Evolutionary conservation across 495 filamentous ascomycete species (phyloP).

Genomic region (Annulohypoxylon maeteangense): DNA sequence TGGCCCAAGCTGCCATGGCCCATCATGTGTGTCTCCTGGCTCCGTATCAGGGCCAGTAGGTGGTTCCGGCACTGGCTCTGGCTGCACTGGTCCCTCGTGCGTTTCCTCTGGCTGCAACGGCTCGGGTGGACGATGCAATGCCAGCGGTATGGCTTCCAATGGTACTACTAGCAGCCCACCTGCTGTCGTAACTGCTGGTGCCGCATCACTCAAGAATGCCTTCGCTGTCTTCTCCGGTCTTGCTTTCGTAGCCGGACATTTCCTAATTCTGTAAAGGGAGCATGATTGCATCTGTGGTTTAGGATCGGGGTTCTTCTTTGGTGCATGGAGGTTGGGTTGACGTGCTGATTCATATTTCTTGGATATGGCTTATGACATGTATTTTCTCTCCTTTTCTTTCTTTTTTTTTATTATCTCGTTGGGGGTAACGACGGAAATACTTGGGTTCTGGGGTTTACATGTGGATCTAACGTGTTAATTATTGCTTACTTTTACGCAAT

Average conservation of each 20-base stretch:
- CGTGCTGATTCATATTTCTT: conserved; percentile 18
- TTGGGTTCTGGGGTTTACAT: conserved; percentile 1
- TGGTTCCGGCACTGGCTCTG: conserved; percentile 5
- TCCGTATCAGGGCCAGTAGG: not conserved
- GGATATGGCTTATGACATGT: conserved; percentile 27
- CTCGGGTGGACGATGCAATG: not conserved
- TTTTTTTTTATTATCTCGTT: not conserved
- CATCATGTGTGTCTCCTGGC: not conserved
- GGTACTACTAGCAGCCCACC: conserved; percentile 18
- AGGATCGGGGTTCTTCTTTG: not conserved
- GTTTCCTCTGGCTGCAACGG: conserved; percentile 2
- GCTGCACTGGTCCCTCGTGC: not conserved
- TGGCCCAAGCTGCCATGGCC: not conserved
- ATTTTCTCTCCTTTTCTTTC: not conserved
- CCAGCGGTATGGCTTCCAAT: conserved; percentile 12
- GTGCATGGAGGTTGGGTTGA: not conserved
- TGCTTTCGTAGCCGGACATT: conserved; percentile 41
- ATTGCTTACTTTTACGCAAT: not conserved
- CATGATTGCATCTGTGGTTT: not conserved
- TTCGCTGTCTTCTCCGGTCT: conserved; percentile 41
- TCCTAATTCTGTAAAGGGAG: conserved; percentile 42
- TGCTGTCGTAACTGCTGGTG: conserved; percentile 40
- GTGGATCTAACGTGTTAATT: conserved; percentile 1
- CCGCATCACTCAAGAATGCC: conserved; percentile 39
- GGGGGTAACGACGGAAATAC: not conserved